phyloP scores from a whole-genome alignment of 768 basidiomycete species.

The Boletus rex-veris region DNA sequence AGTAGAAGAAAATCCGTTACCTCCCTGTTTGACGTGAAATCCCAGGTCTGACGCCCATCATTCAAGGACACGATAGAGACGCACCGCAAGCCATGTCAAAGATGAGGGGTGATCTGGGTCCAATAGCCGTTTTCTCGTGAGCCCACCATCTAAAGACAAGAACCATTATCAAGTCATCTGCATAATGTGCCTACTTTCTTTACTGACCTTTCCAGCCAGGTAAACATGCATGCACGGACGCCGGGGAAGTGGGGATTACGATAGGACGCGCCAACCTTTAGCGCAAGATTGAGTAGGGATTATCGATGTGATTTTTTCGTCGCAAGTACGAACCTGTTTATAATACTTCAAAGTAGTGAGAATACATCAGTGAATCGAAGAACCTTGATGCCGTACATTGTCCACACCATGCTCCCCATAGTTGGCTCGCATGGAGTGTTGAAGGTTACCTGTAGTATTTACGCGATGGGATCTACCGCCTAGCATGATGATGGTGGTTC shows the following conservation, averaged over 20 bases:
- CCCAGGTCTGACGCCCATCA: background rate
- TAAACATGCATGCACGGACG: conserved; percentile 50
- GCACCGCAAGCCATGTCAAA: conserved; percentile 31
- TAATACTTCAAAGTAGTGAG: conserved; percentile 24
- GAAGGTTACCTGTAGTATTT: conserved; percentile 23
- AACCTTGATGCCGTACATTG: conserved; percentile 38
- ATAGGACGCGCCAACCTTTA: conserved; percentile 59
- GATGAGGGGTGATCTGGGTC: conserved; percentile 18
- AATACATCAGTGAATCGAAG: background rate
- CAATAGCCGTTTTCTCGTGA: conserved; percentile 11
- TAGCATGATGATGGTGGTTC: conserved; percentile 4
- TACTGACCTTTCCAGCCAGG: conserved; percentile 49
- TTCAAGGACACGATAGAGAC: background rate
- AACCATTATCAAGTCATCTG: conserved; percentile 11
- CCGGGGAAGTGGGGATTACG: conserved; percentile 73
- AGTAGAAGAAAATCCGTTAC: conserved; percentile 8
- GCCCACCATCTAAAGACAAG: conserved; percentile 22
- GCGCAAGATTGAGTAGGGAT: background rate
- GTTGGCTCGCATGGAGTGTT: conserved; percentile 49
- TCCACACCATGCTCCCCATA: conserved; percentile 56
- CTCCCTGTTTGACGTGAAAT: conserved; percentile 17
- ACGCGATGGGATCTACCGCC: conserved; percentile 25
- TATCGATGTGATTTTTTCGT: background rate
- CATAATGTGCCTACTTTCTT: background rate
- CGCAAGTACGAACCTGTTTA: conserved; percentile 20